A percentile compares a stretch with the other conserved stretches of the same genome.
Evolutionary conservation across 2,329 filamentous ascomycete species (phyloP).

Genomic region (Claviceps paspali): DNA sequence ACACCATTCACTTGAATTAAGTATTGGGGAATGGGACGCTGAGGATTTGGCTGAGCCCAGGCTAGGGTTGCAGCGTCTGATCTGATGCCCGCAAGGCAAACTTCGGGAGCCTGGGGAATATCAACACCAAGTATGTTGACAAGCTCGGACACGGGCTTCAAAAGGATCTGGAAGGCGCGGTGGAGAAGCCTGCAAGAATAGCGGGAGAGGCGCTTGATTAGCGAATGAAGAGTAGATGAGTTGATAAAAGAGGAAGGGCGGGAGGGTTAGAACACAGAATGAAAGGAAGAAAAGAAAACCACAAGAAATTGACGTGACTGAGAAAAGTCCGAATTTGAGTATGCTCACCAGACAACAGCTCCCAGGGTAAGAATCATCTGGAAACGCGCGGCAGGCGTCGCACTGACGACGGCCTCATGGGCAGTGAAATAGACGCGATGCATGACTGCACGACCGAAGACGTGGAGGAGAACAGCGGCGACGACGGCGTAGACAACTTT

Average conservation of each 20-base stretch:
- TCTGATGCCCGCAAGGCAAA: slow-evolving; percentile 80
- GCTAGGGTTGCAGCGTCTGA: slow-evolving; percentile 77
- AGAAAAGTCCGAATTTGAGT: not conserved
- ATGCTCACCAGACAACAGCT: slow-evolving; percentile 37
- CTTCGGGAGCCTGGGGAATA: slow-evolving; percentile 75
- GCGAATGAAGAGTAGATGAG: not conserved
- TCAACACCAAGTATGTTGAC: slow-evolving; percentile 87
- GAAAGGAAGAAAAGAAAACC: not conserved
- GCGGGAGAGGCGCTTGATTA: not conserved
- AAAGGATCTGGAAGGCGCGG: slow-evolving; percentile 74
- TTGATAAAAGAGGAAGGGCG: not conserved
- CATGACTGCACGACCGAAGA: slow-evolving; percentile 17
- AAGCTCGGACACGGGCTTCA: slow-evolving; percentile 80
- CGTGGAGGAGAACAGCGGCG: slow-evolving; percentile 17
- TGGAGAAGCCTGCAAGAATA: slow-evolving; percentile 52
- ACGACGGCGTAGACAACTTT: slow-evolving; percentile 18
- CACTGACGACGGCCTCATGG: slow-evolving; percentile 26
- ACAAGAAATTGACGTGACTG: not conserved
- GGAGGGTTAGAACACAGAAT: too few species aligned
- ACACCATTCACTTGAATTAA: slow-evolving; percentile 88
- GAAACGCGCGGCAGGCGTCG: slow-evolving; percentile 31
- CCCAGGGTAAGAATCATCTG: slow-evolving; percentile 40
- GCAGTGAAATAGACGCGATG: slow-evolving; percentile 15
- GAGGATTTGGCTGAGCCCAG: slow-evolving; percentile 62
- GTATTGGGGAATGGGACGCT: slow-evolving; percentile 65